These are phyloP conservation scores for Solanum chacoense DNA, from an alignment of 305 asterid species.

Conservation along the genomic window DNA sequence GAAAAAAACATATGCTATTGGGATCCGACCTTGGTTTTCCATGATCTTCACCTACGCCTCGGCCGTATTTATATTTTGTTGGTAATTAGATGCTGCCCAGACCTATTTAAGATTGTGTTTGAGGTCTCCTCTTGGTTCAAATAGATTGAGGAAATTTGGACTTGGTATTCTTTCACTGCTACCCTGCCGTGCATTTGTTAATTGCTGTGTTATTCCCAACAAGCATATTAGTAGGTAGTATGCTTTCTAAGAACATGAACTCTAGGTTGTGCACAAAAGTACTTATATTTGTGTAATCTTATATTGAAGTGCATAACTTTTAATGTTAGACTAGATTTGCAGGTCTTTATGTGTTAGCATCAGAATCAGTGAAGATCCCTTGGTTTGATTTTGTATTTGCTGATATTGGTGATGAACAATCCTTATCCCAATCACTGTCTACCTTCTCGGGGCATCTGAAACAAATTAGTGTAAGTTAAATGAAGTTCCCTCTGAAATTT, in stretches of 20 bases:
- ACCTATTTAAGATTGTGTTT: background rate
- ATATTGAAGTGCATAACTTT: background rate
- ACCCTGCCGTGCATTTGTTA: background rate
- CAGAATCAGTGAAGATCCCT: constrained; percentile 89
- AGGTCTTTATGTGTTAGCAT: constrained; percentile 93
- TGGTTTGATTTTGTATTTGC: constrained; percentile 98
- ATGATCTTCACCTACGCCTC: background rate
- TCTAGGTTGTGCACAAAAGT: background rate
- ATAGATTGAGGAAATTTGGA: background rate
- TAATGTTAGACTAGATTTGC: constrained; percentile 10
- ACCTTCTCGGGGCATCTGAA: constrained; percentile 98
- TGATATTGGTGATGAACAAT: constrained; percentile 98
- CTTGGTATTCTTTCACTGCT: background rate
- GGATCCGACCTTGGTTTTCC: background rate
- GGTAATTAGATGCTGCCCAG: background rate
- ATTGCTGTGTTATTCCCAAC: background rate
- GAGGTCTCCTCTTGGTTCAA: background rate
- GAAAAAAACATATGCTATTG: background rate
- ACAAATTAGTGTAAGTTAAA: constrained; percentile 82
- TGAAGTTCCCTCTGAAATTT: background rate
- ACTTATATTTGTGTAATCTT: background rate
- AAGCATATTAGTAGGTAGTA: background rate
- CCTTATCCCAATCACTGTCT: constrained; percentile 91
- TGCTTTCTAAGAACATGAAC: background rate
- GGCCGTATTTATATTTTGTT: background rate